Percentiles rank a stretch among this genome's conserved stretches.
These are phyloP conservation scores for Juglanconis juglandina DNA, from an alignment of 2,329 filamentous ascomycete genomes.

Conservation along the genomic window DNA sequence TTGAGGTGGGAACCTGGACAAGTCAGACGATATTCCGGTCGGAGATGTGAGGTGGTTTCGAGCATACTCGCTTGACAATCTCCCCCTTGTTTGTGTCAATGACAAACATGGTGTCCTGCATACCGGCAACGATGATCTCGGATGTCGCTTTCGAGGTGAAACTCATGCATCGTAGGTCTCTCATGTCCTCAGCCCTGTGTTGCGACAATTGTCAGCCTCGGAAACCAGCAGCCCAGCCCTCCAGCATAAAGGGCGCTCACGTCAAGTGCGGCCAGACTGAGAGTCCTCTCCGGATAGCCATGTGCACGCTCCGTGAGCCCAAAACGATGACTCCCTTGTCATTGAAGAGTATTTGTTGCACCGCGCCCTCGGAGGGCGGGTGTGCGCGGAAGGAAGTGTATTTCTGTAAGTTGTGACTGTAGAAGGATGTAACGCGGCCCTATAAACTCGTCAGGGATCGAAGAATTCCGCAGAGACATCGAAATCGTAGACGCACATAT, in stretches of 20 bases:
- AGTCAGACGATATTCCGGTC: conserved; percentile 27
- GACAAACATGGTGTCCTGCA: conserved; percentile 81
- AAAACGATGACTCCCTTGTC: conserved; percentile 87
- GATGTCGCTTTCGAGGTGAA: conserved; percentile 82
- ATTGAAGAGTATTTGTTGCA: conserved; percentile 87
- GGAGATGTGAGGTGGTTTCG: not conserved
- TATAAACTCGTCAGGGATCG: conserved; percentile 32
- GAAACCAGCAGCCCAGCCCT: not conserved
- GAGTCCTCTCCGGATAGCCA: conserved; percentile 77
- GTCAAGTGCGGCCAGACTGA: conserved; percentile 79
- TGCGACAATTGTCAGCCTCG: not conserved
- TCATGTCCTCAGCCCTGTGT: conserved; percentile 68
- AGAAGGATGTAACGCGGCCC: conserved; percentile 88
- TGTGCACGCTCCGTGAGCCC: conserved; percentile 79
- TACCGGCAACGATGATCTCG: conserved; percentile 82
- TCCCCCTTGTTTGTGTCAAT: conserved; percentile 68
- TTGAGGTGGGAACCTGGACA: conserved; percentile 61
- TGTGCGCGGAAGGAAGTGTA: conserved; percentile 91
- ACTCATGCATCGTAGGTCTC: conserved; percentile 88
- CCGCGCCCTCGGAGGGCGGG: conserved; percentile 66
- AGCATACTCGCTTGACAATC: conserved; percentile 61
- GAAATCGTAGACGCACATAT: conserved; percentile 56
- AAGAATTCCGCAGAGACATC: not conserved
- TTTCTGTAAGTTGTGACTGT: conserved; percentile 75
- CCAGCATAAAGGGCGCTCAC: conserved; percentile 41